Base-by-base conservation (phyloP, 129 eudicot species). In the Flaveria bidentis region DNA sequence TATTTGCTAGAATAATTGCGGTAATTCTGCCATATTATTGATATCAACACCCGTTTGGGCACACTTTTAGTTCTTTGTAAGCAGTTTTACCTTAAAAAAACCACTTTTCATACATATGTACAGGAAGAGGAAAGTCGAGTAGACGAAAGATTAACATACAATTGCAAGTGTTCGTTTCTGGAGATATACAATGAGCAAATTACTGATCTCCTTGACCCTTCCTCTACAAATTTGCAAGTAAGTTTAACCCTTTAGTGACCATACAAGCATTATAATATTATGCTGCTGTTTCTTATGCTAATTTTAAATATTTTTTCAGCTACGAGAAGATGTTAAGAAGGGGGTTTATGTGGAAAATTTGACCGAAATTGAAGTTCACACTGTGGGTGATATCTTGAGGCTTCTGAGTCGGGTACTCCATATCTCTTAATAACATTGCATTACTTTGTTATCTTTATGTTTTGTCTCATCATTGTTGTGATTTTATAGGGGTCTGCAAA, bases 281-380 rank as follows among this genome's bases (percentile, higher is more conserved):
- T 17, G 20, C 17, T 72, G 5, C 9, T 60, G 30, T 57, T 30
- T 46, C 16, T 7, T 74, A 47, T 57, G 74, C 77, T 72, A 74
- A 50, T 39, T 50, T 74, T 71, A 6, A 64, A 3, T 78, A 36
- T 2, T 62, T 44, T 72, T 76, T 60, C 69, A 95, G 99, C 83
- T 95, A 36, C 86, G 99, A 0, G 99, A 95, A 85, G 97, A 95
- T 85, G 86, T 76, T 64, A 82, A 78, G 82, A 95, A 87, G 45
- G 99, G 97, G 53, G 97, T 95, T 28, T 95, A 95, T 58, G 99
- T 95, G 72, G 99, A 95, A 82, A 95, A 95, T 79, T 87, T 95
- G n/a, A 84, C 97, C 1, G 97, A 95, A 78, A 87, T 85, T 76
- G 99, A 95, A 81, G 99, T 95, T 74, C 89, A 89, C 58, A 87